Evolutionary conservation across 176 grass and related monocot genomes (phyloP).

Genomic region (Chloris gayana): DNA sequence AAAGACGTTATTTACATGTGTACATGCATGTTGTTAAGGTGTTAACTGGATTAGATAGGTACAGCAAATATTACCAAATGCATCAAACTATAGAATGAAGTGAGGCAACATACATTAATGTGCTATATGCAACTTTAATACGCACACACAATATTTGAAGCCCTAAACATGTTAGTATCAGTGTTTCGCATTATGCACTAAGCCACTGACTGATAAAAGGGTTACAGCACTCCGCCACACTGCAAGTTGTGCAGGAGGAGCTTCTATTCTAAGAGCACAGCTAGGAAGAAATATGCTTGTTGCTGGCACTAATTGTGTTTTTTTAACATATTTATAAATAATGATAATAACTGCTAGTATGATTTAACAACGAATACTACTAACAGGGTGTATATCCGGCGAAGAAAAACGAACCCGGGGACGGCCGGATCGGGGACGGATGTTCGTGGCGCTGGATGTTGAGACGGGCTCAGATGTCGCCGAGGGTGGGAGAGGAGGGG

Average conservation of each 20-base stretch:
- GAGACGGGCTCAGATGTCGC: no score
- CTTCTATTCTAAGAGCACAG: conserved; percentile 2
- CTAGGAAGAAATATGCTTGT: background rate
- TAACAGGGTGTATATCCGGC: background rate
- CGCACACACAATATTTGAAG: background rate
- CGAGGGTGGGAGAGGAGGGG: no score
- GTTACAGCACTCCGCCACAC: background rate
- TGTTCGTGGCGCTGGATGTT: no score
- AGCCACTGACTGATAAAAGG: background rate
- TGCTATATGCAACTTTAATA: background rate
- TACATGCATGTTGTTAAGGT: background rate
- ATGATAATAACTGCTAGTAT: background rate
- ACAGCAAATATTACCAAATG: background rate
- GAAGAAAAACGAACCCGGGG: background rate
- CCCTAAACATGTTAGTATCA: background rate
- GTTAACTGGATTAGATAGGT: background rate
- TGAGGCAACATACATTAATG: background rate
- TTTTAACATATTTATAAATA: background rate
- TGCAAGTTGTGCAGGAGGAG: background rate
- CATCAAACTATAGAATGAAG: background rate
- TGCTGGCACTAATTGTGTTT: background rate
- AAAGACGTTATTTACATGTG: background rate
- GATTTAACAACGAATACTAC: background rate
- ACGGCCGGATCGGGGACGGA: no score
- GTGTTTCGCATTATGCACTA: background rate